A percentile compares a stretch with the other conserved stretches of the same genome.
These are phyloP conservation scores for Lactarius vividus DNA, from an alignment of 768 basidiomycete genomes.

Conservation along the genomic window DNA sequence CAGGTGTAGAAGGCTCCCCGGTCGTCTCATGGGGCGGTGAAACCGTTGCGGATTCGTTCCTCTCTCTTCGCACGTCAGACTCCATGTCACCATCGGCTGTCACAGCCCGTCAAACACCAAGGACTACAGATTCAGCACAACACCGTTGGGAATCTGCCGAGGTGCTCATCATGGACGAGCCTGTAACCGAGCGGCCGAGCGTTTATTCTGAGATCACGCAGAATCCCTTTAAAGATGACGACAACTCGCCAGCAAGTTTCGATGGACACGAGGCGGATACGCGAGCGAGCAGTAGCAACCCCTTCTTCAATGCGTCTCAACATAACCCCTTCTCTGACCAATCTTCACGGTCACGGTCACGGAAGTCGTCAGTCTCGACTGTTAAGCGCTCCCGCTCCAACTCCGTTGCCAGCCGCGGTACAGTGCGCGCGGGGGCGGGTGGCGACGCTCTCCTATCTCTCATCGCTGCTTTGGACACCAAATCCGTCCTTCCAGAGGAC, in stretches of 20 bases:
- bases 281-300: slow-evolving; percentile 15
- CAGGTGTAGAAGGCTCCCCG: slow-evolving; percentile 3
- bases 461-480: slow-evolving; percentile 23
- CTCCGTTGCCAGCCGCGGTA: slow-evolving; percentile 15
- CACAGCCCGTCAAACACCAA: slow-evolving; percentile 23
- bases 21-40: slow-evolving; percentile 21
- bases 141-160: slow-evolving; percentile 29
- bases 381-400: slow-evolving; percentile 15
- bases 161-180: slow-evolving; percentile 23
- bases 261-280: neutral
- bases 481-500: neutral
- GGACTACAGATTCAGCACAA: slow-evolving; percentile 14
- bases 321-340: slow-evolving; percentile 27
- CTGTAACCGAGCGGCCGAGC: neutral
- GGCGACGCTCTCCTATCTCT: slow-evolving; percentile 23
- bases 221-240: slow-evolving; percentile 23
- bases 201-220: neutral
- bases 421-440: slow-evolving; percentile 9
- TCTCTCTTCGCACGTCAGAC: slow-evolving; percentile 14
- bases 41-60: slow-evolving; percentile 20
- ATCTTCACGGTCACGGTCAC: slow-evolving; percentile 19
- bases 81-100: slow-evolving; percentile 26
- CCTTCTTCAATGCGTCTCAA: slow-evolving; percentile 26
- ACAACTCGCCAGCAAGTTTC: neutral
- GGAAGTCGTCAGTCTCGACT: slow-evolving; percentile 23